A percentile compares a stretch with the other conserved stretches of the same genome.
Conservation (phyloP, 225 moss, liverwort and hornwort genomes). For the Physcomitrium patens region DNA sequence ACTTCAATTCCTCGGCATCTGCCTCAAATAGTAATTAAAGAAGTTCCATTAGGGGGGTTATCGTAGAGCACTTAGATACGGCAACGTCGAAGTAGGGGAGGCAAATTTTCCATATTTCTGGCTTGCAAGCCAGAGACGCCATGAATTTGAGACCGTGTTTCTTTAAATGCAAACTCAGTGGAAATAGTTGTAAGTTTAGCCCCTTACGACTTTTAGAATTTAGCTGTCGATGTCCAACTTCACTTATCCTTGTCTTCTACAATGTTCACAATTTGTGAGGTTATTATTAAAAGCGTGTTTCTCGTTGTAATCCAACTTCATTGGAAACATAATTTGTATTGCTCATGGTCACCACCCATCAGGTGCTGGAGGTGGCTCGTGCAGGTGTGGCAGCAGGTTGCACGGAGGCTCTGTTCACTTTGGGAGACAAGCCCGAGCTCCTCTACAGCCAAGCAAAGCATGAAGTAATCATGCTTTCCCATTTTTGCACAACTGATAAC, state of each 20-base stretch:
- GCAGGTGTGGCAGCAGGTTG: slow-evolving; percentile 89
- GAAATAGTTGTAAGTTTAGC: not conserved
- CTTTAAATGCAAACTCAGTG: slow-evolving; percentile 5
- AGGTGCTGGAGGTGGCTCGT: slow-evolving; percentile 79
- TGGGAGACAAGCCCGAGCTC: slow-evolving; percentile 95
- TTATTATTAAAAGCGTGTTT: slow-evolving; percentile 15
- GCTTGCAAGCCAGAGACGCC: slow-evolving; percentile 14
- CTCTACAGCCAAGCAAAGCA: slow-evolving; percentile 74
- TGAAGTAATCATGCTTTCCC: slow-evolving; percentile 52
- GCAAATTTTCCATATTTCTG: not conserved
- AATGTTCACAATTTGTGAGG: slow-evolving; percentile 11
- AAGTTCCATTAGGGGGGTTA: not conserved
- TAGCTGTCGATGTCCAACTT: not conserved
- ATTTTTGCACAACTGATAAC: slow-evolving; percentile 16
- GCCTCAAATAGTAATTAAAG: not conserved
- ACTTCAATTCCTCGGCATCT: slow-evolving; percentile 10
- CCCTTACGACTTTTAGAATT: slow-evolving; percentile 17
- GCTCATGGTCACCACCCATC: slow-evolving; percentile 31
- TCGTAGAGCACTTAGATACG: slow-evolving; percentile 21
- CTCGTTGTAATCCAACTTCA: slow-evolving; percentile 20
- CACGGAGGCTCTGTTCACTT: slow-evolving; percentile 85
- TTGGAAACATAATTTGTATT: slow-evolving; percentile 17
- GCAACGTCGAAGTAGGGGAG: not conserved
- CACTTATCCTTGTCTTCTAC: not conserved
- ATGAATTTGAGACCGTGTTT: slow-evolving; percentile 11